Evolutionary conservation across 805 yeast genomes (phyloP).

Genomic region (Wickerhamomyces canadensis): DNA sequence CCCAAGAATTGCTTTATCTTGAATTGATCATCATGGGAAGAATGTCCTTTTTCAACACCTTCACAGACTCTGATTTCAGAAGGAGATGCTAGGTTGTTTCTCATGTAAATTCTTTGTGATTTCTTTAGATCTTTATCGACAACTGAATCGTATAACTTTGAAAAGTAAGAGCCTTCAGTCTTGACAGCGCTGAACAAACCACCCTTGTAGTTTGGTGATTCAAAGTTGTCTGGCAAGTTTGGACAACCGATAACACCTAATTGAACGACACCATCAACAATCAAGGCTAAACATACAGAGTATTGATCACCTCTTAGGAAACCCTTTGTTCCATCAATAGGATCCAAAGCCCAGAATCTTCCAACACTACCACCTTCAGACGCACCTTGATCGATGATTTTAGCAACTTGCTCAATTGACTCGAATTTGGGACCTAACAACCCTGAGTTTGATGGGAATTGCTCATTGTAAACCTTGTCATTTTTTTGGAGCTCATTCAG

Average conservation of each 20-base stretch:
- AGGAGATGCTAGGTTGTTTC: conserved; percentile 37
- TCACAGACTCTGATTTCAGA: conserved; percentile 67
- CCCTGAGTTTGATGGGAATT: conserved; percentile 12
- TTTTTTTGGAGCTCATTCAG: conserved; percentile 52
- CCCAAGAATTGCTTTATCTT: conserved; percentile 59
- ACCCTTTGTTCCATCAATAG: conserved; percentile 98
- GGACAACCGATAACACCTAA: conserved; percentile 98
- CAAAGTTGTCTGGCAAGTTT: conserved; percentile 50
- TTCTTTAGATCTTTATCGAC: conserved; percentile 32
- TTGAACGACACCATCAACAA: conserved; percentile 78
- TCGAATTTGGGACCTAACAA: conserved; percentile 33
- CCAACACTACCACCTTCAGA: conserved; percentile 75
- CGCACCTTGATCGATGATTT: conserved; percentile 73
- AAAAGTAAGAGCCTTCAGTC: conserved; percentile 57
- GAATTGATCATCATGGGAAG: conserved; percentile 83
- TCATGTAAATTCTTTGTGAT: conserved; percentile 42
- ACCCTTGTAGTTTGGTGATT: conserved; percentile 44
- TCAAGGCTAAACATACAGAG: conserved; percentile 89
- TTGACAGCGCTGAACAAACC: conserved; percentile 68
- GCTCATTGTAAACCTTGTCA: conserved; percentile 37
- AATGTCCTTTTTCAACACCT: conserved; percentile 94
- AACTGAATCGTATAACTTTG: conserved; percentile 29
- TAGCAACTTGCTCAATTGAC: conserved; percentile 44
- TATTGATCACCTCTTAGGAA: conserved; percentile 94
- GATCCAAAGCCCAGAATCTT: conserved; percentile 95